Percentiles rank a stretch among this genome's conserved stretches.
These are phyloP conservation scores for Astragalus membranaceus DNA, from an alignment of 306 rosid species.

Conservation along the genomic window DNA sequence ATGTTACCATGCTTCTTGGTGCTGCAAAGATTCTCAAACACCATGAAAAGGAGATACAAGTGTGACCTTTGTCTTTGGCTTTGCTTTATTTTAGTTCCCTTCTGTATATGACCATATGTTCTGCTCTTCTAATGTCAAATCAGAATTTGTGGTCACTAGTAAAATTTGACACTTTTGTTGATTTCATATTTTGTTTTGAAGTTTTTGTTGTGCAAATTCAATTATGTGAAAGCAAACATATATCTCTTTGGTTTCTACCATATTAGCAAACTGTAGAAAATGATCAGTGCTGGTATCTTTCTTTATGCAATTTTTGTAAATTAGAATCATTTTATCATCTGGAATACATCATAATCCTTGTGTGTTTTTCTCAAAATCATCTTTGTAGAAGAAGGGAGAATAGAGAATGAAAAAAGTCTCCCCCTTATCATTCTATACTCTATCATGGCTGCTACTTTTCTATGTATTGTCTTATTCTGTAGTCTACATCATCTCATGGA, in stretches of 20 bases:
- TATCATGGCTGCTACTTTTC: not conserved
- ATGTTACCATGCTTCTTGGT: conserved; percentile 87
- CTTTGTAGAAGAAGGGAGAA: not conserved
- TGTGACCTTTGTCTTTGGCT: conserved; percentile 17
- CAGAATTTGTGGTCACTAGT: not conserved
- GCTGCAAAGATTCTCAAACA: conserved; percentile 84
- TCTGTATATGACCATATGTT: not conserved
- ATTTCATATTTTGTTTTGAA: not conserved
- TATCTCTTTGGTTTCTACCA: not conserved
- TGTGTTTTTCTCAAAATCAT: not conserved
- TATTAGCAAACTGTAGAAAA: not conserved
- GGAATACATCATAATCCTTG: not conserved
- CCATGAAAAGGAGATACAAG: conserved; percentile 61
- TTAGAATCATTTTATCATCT: not conserved
- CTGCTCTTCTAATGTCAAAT: not conserved
- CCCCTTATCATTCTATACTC: not conserved
- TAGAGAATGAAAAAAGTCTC: not conserved
- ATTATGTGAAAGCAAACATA: not conserved
- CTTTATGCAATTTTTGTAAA: not conserved
- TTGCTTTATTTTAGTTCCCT: not conserved
- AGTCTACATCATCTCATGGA: not conserved
- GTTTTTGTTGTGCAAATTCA: not conserved
- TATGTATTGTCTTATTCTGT: not conserved
- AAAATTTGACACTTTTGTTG: not conserved
- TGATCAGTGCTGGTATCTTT: not conserved